phyloP scores from a whole-genome alignment of 805 yeast species.

The Groenewaldozyma tartarivorans region DNA sequence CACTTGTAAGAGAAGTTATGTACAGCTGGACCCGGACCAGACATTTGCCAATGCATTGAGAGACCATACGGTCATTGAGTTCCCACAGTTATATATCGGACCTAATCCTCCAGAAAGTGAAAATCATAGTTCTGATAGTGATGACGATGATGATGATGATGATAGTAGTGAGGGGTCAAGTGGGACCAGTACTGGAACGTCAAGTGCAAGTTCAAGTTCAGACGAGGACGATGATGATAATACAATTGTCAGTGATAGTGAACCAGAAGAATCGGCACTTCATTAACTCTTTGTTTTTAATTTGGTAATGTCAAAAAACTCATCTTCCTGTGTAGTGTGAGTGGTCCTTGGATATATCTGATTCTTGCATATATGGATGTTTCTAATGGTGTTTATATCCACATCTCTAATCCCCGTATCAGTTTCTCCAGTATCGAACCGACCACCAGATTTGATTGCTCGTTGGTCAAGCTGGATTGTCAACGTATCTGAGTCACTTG shows the following conservation, averaged over 20 bases:
- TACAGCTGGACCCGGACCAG: slow-evolving; percentile 10
- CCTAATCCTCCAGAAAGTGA: neutral
- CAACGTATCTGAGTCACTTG: no score
- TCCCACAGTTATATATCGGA: slow-evolving; percentile 47
- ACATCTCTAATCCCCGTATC: no score
- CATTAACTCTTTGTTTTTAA: no score
- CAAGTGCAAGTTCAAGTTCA: slow-evolving; percentile 7
- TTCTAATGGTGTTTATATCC: no score
- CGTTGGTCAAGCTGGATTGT: no score
- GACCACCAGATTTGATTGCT: no score
- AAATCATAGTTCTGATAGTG: slow-evolving; percentile 5
- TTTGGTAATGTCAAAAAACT: no score
- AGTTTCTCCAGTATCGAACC: no score
- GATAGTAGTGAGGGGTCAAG: slow-evolving; percentile 12
- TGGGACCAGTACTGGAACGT: slow-evolving; percentile 9
- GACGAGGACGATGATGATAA: slow-evolving; percentile 12
- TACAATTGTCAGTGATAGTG: slow-evolving; percentile 18
- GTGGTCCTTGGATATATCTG: no score
- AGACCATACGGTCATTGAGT: slow-evolving; percentile 60
- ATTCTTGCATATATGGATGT: no score
- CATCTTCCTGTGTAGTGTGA: no score
- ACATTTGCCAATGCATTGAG: slow-evolving; percentile 42
- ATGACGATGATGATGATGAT: slow-evolving; percentile 11
- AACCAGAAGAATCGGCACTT: slow-evolving; percentile 66
- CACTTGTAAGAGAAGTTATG: slow-evolving; percentile 8